Conservation (phyloP, 2,329 filamentous ascomycete species). For the Fusarium sp. region DNA sequence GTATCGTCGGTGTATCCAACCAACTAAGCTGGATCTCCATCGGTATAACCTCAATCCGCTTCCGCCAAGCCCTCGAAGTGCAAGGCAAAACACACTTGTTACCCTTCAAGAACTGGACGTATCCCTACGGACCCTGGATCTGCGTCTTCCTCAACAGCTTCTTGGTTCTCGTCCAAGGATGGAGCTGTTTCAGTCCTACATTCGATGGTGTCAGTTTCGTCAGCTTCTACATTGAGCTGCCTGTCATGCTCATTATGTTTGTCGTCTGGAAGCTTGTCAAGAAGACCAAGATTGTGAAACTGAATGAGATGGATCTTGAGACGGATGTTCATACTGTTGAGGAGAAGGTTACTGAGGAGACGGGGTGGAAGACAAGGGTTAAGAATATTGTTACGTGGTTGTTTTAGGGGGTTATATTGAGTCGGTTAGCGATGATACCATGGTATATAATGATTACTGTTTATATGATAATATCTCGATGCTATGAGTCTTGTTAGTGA, state of each 20-base stretch:
- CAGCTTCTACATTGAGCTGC: constrained; percentile 71
- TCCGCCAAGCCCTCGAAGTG: constrained; percentile 65
- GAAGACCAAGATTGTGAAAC: constrained; percentile 66
- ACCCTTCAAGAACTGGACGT: constrained; percentile 75
- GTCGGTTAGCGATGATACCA: not conserved
- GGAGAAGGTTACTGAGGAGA: constrained; percentile 40
- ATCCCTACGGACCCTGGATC: constrained; percentile 69
- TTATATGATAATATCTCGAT: not conserved
- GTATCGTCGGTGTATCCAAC: constrained; percentile 74
- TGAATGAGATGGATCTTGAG: constrained; percentile 71
- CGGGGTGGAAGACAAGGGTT: constrained; percentile 60
- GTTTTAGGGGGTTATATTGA: constrained; percentile 38
- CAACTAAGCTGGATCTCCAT: constrained; percentile 75
- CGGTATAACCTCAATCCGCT: constrained; percentile 72
- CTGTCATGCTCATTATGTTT: constrained; percentile 71
- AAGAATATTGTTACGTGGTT: constrained; percentile 50
- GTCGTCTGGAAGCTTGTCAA: constrained; percentile 78
- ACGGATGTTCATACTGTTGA: constrained; percentile 68
- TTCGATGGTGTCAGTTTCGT: constrained; percentile 71
- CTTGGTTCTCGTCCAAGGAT: constrained; percentile 72
- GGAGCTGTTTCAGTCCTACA: constrained; percentile 68
- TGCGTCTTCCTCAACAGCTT: constrained; percentile 68
- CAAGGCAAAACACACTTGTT: constrained; percentile 71
- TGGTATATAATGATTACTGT: not conserved
- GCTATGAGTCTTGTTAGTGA: not conserved